Conservation (phyloP, 352 stramenopile species). For the Phytophthora idaei region DNA sequence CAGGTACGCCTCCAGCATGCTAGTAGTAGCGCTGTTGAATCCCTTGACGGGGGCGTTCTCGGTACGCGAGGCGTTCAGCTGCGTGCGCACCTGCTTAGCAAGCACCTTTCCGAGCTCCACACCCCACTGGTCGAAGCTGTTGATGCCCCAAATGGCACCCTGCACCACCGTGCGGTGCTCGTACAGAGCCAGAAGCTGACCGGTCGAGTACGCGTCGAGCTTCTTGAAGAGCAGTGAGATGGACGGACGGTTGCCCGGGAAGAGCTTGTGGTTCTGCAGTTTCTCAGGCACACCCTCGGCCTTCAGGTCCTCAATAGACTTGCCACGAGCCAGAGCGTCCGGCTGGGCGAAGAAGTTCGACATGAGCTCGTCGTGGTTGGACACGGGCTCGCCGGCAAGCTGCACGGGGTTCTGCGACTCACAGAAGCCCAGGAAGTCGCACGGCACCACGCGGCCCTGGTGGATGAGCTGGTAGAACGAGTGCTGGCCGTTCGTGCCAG, state of each 20-base stretch:
- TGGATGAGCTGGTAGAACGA: slow-evolving; percentile 99
- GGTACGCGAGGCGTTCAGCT: slow-evolving; percentile 85
- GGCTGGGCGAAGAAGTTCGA: slow-evolving; percentile 99
- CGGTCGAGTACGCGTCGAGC: slow-evolving; percentile 94
- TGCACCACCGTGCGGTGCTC: slow-evolving; percentile 98
- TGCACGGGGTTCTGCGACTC: slow-evolving; percentile 92
- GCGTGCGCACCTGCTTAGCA: slow-evolving; percentile 93
- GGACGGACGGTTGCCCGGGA: slow-evolving; percentile 97
- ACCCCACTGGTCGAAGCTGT: slow-evolving; percentile 99
- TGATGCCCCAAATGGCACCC: slow-evolving; percentile 98
- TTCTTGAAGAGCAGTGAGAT: slow-evolving; percentile 96
- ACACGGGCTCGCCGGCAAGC: slow-evolving; percentile 85
- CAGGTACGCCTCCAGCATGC: slow-evolving; percentile 94
- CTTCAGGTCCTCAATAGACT: slow-evolving; percentile 94
- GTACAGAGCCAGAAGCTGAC: slow-evolving; percentile 98
- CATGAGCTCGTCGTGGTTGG: slow-evolving; percentile 99
- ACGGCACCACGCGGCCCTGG: slow-evolving; percentile 96
- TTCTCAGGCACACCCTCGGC: slow-evolving; percentile 93
- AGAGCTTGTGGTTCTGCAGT: slow-evolving; percentile 95
- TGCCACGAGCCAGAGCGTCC: slow-evolving; percentile 97
- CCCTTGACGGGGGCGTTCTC: slow-evolving; percentile 84
- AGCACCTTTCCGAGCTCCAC: slow-evolving; percentile 99
- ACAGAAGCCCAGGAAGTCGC: slow-evolving; percentile 99
- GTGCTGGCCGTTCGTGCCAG: slow-evolving; percentile 98
- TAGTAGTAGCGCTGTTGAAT: slow-evolving; percentile 95